Evolutionary conservation across 129 eudicot genomes (phyloP).

Genomic region (Arctium lappa): DNA sequence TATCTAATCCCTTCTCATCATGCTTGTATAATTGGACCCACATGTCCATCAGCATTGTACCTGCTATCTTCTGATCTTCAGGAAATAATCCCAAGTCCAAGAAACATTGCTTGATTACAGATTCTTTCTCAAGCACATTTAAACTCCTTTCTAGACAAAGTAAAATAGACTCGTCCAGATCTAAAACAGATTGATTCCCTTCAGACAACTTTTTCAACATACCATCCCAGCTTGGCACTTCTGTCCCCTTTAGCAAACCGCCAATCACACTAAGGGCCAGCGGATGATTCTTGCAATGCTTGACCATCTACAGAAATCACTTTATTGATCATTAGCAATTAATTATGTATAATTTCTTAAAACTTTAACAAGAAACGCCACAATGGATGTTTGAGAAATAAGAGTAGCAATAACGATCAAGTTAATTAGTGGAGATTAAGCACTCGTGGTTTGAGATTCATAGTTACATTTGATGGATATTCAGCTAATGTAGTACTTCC

Average conservation of each 20-base stretch:
- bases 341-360: no score
- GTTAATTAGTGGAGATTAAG: background rate
- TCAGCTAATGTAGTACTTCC: background rate
- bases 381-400: background rate
- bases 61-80: conserved; percentile 35
- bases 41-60: conserved; percentile 28
- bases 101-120: conserved; percentile 23
- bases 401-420: no score
- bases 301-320: conserved; percentile 31
- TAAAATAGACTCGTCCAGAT: conserved; percentile 17
- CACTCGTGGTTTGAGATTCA: background rate
- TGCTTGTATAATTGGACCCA: conserved; percentile 25
- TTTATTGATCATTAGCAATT: background rate
- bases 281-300: conserved; percentile 35
- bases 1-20: conserved; percentile 24
- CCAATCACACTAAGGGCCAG: conserved; percentile 40
- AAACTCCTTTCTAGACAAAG: conserved; percentile 26
- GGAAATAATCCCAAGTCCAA: conserved; percentile 36
- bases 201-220: conserved; percentile 21
- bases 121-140: conserved; percentile 12
- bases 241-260: conserved; percentile 30
- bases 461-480: background rate
- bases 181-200: conserved; percentile 26
- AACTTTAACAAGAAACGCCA: background rate
- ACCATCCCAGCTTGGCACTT: conserved; percentile 9